Conservation (phyloP, 2,329 filamentous ascomycete species). For the Ceratocystis papillata region DNA sequence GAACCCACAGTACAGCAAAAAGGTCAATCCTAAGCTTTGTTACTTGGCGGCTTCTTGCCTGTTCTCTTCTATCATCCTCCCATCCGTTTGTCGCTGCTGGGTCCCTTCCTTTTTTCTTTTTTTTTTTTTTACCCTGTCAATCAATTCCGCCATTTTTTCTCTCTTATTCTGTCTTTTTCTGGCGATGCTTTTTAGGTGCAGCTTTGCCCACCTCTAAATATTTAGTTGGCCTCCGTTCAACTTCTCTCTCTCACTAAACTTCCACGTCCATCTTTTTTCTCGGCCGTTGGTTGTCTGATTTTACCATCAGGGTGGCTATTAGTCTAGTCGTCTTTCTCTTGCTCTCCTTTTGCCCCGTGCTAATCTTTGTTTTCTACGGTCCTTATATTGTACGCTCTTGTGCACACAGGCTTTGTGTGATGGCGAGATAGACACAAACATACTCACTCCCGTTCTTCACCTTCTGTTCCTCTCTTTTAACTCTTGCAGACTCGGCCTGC, state of each 20-base stretch:
- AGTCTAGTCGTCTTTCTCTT: not conserved
- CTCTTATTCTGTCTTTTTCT: not conserved
- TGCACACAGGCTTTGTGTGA: not conserved
- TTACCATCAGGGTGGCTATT: not conserved
- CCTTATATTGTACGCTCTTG: constrained; percentile 11
- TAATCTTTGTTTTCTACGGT: constrained; percentile 14
- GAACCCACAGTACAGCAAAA: constrained; percentile 1
- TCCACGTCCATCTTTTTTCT: constrained; percentile 3
- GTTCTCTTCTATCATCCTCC: not conserved
- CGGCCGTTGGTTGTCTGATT: not conserved
- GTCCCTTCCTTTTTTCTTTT: constrained; percentile 2
- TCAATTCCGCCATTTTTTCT: constrained; percentile 5
- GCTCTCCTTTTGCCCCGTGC: not conserved
- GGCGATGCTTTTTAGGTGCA: constrained; percentile 22
- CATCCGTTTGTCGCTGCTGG: constrained; percentile 2
- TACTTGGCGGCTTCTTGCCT: constrained; percentile 3
- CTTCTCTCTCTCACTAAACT: constrained; percentile 6
- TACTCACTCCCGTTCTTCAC: not conserved
- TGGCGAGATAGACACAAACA: too few relatives aligned
- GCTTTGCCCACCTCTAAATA: constrained; percentile 19
- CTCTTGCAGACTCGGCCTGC: too few relatives aligned
- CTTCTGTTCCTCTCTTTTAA: not conserved
- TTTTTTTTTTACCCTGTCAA: not conserved
- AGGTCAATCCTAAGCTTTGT: constrained; percentile 6
- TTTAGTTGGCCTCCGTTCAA: constrained; percentile 5